These are phyloP conservation scores for Aspergillus arachidicola DNA, from an alignment of 2,329 filamentous ascomycete genomes.

Conservation along the genomic window DNA sequence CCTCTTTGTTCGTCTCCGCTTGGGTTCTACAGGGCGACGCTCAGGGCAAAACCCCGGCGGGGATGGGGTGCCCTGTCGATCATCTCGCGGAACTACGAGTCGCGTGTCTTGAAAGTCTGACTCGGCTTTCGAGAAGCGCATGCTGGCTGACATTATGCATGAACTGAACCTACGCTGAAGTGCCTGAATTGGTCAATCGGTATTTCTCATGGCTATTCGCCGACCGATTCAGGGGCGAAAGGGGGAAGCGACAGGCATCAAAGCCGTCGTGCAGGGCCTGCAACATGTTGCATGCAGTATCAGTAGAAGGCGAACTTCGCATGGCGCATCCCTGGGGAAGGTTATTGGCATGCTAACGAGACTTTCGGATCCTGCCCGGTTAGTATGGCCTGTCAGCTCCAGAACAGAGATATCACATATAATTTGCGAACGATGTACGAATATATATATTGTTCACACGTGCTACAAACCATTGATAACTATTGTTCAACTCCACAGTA, in stretches of 20 bases:
- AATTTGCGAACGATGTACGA: no score
- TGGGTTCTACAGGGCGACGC: background rate
- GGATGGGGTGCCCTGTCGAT: background rate
- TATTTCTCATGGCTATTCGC: background rate
- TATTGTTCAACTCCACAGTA: no score
- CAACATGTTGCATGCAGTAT: no score
- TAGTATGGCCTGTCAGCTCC: no score
- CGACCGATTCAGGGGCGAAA: background rate
- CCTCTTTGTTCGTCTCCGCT: background rate
- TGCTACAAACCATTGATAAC: no score
- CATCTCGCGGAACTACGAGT: background rate
- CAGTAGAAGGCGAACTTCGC: no score
- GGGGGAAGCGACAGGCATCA: background rate
- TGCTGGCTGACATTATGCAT: background rate
- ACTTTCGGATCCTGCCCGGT: no score
- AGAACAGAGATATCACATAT: no score
- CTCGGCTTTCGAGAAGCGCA: background rate
- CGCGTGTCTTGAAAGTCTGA: background rate
- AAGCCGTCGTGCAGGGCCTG: no score
- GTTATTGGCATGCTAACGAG: no score
- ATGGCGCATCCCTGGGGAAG: no score
- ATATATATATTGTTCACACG: no score
- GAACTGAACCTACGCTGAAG: background rate
- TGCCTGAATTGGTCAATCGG: background rate
- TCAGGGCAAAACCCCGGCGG: constrained; percentile 3